Base-by-base conservation (phyloP, 2,329 filamentous ascomycete species). In the Orbilia ellipsospora region DNA sequence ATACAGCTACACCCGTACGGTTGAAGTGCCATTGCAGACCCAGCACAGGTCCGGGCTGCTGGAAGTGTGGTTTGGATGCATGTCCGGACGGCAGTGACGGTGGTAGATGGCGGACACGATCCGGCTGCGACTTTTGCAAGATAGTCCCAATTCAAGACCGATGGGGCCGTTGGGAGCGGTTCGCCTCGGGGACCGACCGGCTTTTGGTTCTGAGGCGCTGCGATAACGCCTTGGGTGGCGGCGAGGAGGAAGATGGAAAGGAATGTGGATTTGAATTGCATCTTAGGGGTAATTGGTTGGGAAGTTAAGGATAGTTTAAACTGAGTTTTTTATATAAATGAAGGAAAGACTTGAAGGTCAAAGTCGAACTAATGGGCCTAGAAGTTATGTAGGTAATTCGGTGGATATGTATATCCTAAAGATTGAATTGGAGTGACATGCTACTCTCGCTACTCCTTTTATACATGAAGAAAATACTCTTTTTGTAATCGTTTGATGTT, bases 1-100 rank as follows among this genome's bases (percentile, higher is more conserved):
- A 55, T 13, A 13, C 52, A 55, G 12, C 20, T 28, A 16, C 52
- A 55, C 2, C 52, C 52, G 52, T 55, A 55, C 23, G 52, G 52
- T 20, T 28, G 10, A 13, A 28, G 6, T 23, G 28, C 12, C 52
- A 55, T 55, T 1, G 20, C 52, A 13, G 20, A 20, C 4, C 52
- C 52, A 12, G 1, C 26, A 15, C 52, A 55, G 10, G 3, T 4
- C 52, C 2, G 26, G 8, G 0, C 12, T 13, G 1, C 26, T 28
- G 52, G 15, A 5, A 31, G 13, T n/a, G 10, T 36, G 13, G 23
- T 36, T 10, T 28, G 23, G 26, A 55, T 55, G 52, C 52, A 55
- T 15, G 2, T 55, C 6, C 52, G 52, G 52, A 36, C 20, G 2
- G 52, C 52, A 20, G 52, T 55, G 52, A 55, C 26, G 52, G 52